phyloP scores from a whole-genome alignment of 768 basidiomycete genomes.

The Hydnum rufescens region DNA sequence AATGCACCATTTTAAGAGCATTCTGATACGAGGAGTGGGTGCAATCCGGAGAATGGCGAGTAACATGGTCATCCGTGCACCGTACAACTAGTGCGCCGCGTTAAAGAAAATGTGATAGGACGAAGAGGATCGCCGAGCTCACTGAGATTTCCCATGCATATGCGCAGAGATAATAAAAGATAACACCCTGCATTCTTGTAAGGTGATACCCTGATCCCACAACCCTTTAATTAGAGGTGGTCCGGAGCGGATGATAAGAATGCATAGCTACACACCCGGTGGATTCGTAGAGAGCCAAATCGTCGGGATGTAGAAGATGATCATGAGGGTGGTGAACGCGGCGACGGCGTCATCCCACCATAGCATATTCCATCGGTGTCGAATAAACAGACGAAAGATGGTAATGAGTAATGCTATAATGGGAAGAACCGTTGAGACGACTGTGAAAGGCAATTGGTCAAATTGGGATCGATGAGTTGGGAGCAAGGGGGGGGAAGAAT shows the following conservation, averaged over 20 bases:
- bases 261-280: too few species aligned
- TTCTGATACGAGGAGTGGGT: background rate
- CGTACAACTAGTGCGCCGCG: background rate
- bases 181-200: background rate
- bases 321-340: background rate
- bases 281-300: background rate
- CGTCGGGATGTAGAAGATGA: too few species aligned
- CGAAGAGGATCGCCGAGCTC: too few species aligned
- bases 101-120: too few species aligned
- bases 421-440: background rate
- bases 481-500: conserved; percentile 6
- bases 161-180: background rate
- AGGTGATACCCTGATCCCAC: too few species aligned
- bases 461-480: background rate
- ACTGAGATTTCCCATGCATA: background rate
- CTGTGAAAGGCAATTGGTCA: too few species aligned
- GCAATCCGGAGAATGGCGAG: background rate
- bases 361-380: background rate
- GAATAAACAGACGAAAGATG: background rate
- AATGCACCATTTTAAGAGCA: background rate
- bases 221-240: too few species aligned
- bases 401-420: background rate
- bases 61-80: background rate
- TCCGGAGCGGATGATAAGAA: too few species aligned
- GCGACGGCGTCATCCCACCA: background rate